Conservation (phyloP, 371 early-diverging fungal genomes). For the Zancudomyces culisetae region DNA sequence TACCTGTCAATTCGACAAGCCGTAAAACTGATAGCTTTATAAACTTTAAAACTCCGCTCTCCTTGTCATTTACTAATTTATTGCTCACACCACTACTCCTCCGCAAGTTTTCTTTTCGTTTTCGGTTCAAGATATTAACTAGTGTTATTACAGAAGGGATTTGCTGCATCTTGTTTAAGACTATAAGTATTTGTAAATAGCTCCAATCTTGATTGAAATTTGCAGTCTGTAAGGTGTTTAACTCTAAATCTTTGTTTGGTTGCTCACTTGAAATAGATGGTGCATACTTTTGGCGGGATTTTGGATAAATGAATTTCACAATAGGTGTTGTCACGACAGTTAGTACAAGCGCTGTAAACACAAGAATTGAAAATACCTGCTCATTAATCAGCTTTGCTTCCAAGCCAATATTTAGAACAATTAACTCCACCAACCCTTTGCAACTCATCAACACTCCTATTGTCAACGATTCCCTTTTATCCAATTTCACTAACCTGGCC, state of each 20-base stretch:
- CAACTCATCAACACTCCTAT: slow-evolving; percentile 89
- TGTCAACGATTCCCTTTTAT: slow-evolving; percentile 63
- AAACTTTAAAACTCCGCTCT: slow-evolving; percentile 4
- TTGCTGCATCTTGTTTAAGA: slow-evolving; percentile 38
- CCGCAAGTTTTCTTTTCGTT: background rate
- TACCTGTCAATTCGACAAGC: slow-evolving; percentile 44
- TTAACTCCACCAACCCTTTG: slow-evolving; percentile 85
- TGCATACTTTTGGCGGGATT: slow-evolving; percentile 9
- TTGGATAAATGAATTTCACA: slow-evolving; percentile 35
- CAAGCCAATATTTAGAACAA: slow-evolving; percentile 80
- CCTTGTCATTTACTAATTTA: background rate
- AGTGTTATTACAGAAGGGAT: slow-evolving; percentile 56
- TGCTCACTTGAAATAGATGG: background rate
- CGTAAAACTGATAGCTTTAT: slow-evolving; percentile 36
- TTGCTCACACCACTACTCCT: background rate
- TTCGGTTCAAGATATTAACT: slow-evolving; percentile 31
- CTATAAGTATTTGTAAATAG: slow-evolving; percentile 26
- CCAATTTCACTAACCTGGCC: slow-evolving; percentile 43
- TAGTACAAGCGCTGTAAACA: slow-evolving; percentile 69
- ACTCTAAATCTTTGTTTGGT: background rate
- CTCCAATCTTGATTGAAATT: background rate
- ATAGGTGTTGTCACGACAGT: slow-evolving; percentile 57
- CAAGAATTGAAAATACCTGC: slow-evolving; percentile 73
- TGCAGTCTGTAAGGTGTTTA: background rate
- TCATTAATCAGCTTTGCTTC: slow-evolving; percentile 61